phyloP scores from a whole-genome alignment of 768 basidiomycete species.

The Chalciporus chontae region DNA sequence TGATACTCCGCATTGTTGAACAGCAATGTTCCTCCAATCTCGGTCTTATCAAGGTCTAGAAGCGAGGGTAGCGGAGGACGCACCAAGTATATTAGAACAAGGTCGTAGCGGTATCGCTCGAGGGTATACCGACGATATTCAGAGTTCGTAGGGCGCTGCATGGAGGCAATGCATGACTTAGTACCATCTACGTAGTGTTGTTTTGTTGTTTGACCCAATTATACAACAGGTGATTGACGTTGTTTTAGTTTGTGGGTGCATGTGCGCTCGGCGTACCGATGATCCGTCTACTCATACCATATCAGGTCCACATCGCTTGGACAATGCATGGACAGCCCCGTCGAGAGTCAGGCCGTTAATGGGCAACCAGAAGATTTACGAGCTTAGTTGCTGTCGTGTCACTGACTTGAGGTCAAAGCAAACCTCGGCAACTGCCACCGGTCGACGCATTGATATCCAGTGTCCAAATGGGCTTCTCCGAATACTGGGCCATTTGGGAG shows the following conservation, averaged over 20 bases:
- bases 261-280: background rate
- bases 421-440: background rate
- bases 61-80: constrained; percentile 68
- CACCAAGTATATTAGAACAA: constrained; percentile 79
- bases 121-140: constrained; percentile 66
- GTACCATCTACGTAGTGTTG: background rate
- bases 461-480: background rate
- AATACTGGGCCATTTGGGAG: background rate
- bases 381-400: background rate
- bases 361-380: background rate
- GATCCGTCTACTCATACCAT: no score
- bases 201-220: no score
- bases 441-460: background rate
- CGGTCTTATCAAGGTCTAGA: constrained; percentile 85
- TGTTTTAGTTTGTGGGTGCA: background rate
- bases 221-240: no score
- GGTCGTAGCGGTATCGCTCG: constrained; percentile 87
- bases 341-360: background rate
- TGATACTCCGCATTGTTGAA: constrained; percentile 6
- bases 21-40: constrained; percentile 68
- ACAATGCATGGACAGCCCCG: background rate
- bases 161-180: background rate
- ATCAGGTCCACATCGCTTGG: no score
- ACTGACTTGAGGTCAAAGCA: background rate
- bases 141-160: background rate